Conservation (phyloP, 2,329 filamentous ascomycete species). For the Cordyceps javanica region DNA sequence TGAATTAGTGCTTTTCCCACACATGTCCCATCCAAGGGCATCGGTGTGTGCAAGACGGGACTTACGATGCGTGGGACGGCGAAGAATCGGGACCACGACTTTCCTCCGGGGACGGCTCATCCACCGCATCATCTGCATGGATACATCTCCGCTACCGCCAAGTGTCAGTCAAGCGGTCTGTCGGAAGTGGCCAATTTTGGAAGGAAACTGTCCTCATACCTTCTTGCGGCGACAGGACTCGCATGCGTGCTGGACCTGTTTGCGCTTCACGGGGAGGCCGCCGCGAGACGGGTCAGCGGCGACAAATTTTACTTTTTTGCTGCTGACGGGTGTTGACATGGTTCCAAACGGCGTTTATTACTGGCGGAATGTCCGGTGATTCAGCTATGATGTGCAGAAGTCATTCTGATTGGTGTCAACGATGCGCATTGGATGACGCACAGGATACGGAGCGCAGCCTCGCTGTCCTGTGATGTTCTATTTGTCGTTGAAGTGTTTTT, state of each 20-base stretch:
- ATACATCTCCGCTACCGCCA: slow-evolving; percentile 36
- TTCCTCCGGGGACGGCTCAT: slow-evolving; percentile 24
- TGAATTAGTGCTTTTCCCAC: neutral
- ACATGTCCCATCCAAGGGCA: too few species aligned
- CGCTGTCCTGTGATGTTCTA: neutral
- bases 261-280: slow-evolving; percentile 52
- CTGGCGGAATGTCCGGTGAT: neutral
- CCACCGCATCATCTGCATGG: slow-evolving; percentile 31
- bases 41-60: neutral
- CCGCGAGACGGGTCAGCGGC: slow-evolving; percentile 43
- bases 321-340: slow-evolving; percentile 10
- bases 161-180: neutral
- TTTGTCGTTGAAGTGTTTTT: neutral
- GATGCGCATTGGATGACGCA: neutral
- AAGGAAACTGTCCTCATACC: slow-evolving; percentile 24
- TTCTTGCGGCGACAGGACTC: slow-evolving; percentile 49
- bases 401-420: neutral
- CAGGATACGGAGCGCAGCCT: neutral
- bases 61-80: slow-evolving; percentile 27
- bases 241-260: slow-evolving; percentile 55
- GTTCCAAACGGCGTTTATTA: neutral
- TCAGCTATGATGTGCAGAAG: neutral
- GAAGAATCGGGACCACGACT: slow-evolving; percentile 21
- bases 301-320: slow-evolving; percentile 46
- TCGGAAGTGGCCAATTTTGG: too few species aligned